Evolutionary conservation across 2,329 filamentous ascomycete genomes (phyloP).

Genomic region (Penicillium italicum): DNA sequence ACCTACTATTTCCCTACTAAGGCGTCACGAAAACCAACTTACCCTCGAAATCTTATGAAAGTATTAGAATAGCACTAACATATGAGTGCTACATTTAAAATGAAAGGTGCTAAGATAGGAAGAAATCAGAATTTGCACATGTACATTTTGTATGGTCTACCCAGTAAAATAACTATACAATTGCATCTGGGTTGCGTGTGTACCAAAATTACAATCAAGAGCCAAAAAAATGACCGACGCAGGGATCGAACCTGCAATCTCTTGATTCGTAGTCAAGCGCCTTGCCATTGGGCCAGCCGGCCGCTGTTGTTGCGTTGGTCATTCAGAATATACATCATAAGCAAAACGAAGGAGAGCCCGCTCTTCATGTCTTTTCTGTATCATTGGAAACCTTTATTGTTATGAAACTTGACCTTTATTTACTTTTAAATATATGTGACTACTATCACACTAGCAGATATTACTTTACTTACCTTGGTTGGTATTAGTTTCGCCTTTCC

Average conservation of each 20-base stretch:
- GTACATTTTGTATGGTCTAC: no score
- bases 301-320: constrained; percentile 17
- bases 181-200: no score
- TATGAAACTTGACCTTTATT: background rate
- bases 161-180: no score
- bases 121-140: no score
- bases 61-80: no score
- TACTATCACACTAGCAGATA: accelerated
- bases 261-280: constrained; percentile 53
- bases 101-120: no score
- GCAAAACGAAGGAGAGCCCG: background rate
- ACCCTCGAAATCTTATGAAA: no score
- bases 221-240: constrained; percentile 35
- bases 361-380: background rate
- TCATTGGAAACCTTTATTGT: background rate
- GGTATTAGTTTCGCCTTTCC: background rate
- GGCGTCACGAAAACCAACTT: no score
- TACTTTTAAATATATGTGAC: no score
- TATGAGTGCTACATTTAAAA: no score
- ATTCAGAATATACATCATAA: background rate
- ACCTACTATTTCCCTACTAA: no score
- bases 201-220: background rate
- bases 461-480: background rate
- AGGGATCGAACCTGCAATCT: constrained; percentile 50
- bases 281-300: constrained; percentile 49